Base-by-base conservation (phyloP, 139 green algal genomes). In the Chlorella vulgaris region DNA sequence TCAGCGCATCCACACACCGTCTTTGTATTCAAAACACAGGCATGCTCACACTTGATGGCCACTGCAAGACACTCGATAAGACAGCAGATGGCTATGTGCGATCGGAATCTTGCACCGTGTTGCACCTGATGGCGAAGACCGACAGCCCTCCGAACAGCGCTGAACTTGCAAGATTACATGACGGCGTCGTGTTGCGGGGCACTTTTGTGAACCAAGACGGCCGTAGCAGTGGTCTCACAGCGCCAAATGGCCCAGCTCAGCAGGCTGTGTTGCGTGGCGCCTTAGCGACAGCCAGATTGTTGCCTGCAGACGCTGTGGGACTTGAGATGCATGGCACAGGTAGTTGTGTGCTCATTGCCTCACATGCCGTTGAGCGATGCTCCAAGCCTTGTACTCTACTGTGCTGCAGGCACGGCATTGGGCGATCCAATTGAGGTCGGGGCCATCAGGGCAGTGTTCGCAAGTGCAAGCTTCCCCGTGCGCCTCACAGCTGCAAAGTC, bases 371-470 rank as follows among this genome's bases (percentile, higher is more conserved):
- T 24, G 35, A 47, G 19, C 2, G 29, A 29, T 2, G 31, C 18
- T 35, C 18, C 26, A 39, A 2, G 26, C 31, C 31, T 71, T 47
- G 31, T 2, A 50, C 1, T 50, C 35, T 31, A 50, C 0, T 33
- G 6, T n/a, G 8, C 0, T 75, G 33, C 70, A 15, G 94, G 94
- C 29, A 98, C 94, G 19, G 78, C 92, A 19, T 86, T 98, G 50
- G 94, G 94, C 10, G 94, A 97, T 81, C 93, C 94, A 36, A 97
- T 97, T 53, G 94, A 98, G 81, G 65, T 97, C 1, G 91, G 91
- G 1, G 93, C 94, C 35, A 69, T 69, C 21, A 36, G 43, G 8
- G 47, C 78, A 26, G 67, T 82, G 31, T 28, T 84, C 35, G 5
- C 70, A 40, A 10, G 78, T 7, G 29, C 3, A 40, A 33, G 61